phyloP scores from a whole-genome alignment of 768 basidiomycete genomes.

The Roridomyces roridus region DNA sequence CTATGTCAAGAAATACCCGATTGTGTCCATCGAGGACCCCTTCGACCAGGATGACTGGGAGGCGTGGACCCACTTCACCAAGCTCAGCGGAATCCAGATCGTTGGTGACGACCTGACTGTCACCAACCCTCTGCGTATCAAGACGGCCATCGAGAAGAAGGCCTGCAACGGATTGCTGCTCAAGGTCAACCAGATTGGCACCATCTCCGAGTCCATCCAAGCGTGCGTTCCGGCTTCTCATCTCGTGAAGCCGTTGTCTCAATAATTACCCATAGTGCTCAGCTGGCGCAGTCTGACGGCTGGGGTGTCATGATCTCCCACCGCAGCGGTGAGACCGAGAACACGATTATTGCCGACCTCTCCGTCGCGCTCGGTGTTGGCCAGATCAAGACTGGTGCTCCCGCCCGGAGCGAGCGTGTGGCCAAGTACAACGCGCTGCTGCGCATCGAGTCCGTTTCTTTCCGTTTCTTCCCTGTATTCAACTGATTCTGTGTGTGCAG shows the following conservation, averaged over 20 bases:
- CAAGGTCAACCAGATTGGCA: constrained; percentile 99
- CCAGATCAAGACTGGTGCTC: constrained; percentile 99
- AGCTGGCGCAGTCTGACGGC: constrained; percentile 92
- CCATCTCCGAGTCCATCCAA: constrained; percentile 98
- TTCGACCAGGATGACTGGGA: constrained; percentile 99
- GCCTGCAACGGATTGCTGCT: constrained; percentile 98
- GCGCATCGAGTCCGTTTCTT: constrained; percentile 79
- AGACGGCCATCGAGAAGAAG: constrained; percentile 99
- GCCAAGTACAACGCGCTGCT: constrained; percentile 92
- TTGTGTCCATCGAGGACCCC: constrained; percentile 95
- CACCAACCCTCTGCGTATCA: constrained; percentile 96
- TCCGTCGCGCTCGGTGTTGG: constrained; percentile 91
- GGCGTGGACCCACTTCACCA: constrained; percentile 93
- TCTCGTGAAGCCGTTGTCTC: no score
- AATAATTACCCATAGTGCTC: no score
- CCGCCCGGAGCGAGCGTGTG: constrained; percentile 94
- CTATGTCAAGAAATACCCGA: constrained; percentile 93
- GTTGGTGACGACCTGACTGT: constrained; percentile 98
- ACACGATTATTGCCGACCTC: constrained; percentile 95
- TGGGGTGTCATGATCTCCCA: constrained; percentile 99
- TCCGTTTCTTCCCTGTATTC: constrained; percentile 11
- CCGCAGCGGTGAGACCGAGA: constrained; percentile 98
- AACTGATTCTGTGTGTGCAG: constrained; percentile 41
- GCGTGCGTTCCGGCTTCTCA: no score
- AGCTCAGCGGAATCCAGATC: constrained; percentile 80